phyloP scores from a whole-genome alignment of 2,329 filamentous ascomycete species.

The Didymella segeticola region DNA sequence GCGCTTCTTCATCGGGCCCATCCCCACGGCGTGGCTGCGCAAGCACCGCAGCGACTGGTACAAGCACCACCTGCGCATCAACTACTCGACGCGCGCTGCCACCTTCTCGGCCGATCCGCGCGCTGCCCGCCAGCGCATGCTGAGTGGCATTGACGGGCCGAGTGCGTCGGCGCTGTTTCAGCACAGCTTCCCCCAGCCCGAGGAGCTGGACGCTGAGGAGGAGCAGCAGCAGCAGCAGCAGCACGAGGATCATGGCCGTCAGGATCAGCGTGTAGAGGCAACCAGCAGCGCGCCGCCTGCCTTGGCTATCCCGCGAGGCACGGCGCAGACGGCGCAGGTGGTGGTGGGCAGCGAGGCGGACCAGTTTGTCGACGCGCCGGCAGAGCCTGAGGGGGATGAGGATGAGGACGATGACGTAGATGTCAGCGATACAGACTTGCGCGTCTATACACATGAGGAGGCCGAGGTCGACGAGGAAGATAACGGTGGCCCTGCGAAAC shows the following conservation, averaged over 20 bases:
- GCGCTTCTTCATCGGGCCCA: slow-evolving; percentile 70
- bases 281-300: slow-evolving; percentile 36
- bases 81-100: slow-evolving; percentile 52
- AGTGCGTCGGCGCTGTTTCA: slow-evolving; percentile 48
- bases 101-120: slow-evolving; percentile 61
- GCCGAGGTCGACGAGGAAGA: slow-evolving; percentile 22
- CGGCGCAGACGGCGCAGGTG: slow-evolving; percentile 32
- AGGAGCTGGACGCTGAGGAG: slow-evolving; percentile 42
- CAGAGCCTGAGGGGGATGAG: slow-evolving; percentile 38
- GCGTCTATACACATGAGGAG: slow-evolving; percentile 26
- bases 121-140: slow-evolving; percentile 52
- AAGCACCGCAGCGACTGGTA: slow-evolving; percentile 70
- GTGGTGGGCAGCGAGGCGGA: slow-evolving; percentile 26
- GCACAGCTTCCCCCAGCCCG: slow-evolving; percentile 53
- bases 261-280: slow-evolving; percentile 11
- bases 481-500: slow-evolving; percentile 13
- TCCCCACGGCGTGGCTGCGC: slow-evolving; percentile 70
- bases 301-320: slow-evolving; percentile 39
- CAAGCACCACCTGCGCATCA: slow-evolving; percentile 56
- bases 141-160: slow-evolving; percentile 51
- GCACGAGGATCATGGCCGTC: background rate
- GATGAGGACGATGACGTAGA: background rate
- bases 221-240: slow-evolving; percentile 38
- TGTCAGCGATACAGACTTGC: slow-evolving; percentile 27
- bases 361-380: slow-evolving; percentile 39